phyloP scores from a whole-genome alignment of 768 basidiomycete genomes.

The Multifurca ochricompacta region DNA sequence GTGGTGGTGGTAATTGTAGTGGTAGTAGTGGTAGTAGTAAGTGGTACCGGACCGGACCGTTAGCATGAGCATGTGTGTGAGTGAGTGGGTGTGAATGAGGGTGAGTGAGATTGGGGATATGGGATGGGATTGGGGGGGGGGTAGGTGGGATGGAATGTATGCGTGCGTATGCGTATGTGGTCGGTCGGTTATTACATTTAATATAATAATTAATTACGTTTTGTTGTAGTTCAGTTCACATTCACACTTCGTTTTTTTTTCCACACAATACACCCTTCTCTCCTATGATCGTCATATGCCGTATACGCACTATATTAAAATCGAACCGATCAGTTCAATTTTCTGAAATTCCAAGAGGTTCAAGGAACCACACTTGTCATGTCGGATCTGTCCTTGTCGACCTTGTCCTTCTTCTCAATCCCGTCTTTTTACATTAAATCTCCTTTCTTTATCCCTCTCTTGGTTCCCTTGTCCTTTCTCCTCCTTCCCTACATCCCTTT shows the following conservation, averaged over 20 bases:
- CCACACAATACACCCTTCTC: slow-evolving; percentile 21
- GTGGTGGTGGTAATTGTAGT: background rate
- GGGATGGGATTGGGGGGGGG: background rate
- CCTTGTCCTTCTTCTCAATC: slow-evolving; percentile 25
- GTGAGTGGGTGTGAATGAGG: no score
- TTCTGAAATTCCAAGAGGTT: slow-evolving; percentile 16
- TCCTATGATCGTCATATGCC: slow-evolving; percentile 22
- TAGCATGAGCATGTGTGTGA: no score
- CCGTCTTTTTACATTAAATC: slow-evolving; percentile 32
- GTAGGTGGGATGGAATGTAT: no score
- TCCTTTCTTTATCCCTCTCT: slow-evolving; percentile 33
- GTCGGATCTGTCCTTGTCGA: slow-evolving; percentile 30
- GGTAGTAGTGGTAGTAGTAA: background rate
- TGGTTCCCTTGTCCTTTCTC: slow-evolving; percentile 25
- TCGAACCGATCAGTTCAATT: slow-evolving; percentile 34
- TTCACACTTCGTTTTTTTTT: no score
- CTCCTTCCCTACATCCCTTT: slow-evolving; percentile 18
- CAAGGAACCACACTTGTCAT: slow-evolving; percentile 36
- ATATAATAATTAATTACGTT: no score
- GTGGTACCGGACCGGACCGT: background rate
- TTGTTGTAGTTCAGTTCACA: no score
- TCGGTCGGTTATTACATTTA: no score
- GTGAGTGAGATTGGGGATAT: no score
- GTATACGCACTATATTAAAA: slow-evolving; percentile 24
- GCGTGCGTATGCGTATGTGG: no score